phyloP scores from a whole-genome alignment of 2,329 filamentous ascomycete species.

The Talaromyces funiculosus region DNA sequence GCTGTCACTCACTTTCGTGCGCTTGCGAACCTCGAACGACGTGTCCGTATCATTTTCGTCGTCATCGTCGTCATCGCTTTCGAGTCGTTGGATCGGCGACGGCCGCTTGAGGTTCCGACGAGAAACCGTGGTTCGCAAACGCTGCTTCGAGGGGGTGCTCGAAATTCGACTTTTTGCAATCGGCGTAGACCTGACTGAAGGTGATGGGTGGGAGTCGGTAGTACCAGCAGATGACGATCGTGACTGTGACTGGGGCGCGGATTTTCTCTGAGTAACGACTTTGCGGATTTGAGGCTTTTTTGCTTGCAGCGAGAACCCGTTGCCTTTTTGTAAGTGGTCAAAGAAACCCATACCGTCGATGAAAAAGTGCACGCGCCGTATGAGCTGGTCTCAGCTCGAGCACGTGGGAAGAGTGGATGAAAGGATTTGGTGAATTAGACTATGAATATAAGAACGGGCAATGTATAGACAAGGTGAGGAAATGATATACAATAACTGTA shows the following conservation, averaged over 20 bases:
- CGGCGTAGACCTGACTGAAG: not conserved
- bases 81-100: constrained; percentile 35
- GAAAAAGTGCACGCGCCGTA: not conserved
- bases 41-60: constrained; percentile 38
- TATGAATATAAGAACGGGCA: constrained; percentile 15
- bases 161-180: constrained; percentile 20
- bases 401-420: constrained; percentile 9
- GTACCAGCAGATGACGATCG: constrained; percentile 22
- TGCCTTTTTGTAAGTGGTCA: constrained; percentile 42
- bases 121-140: constrained; percentile 25
- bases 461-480: constrained; percentile 9
- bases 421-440: constrained; percentile 8
- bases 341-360: constrained; percentile 37
- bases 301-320: constrained; percentile 36
- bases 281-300: constrained; percentile 40
- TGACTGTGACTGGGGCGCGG: constrained; percentile 25
- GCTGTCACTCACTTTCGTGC: constrained; percentile 35
- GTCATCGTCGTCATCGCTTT: constrained; percentile 39
- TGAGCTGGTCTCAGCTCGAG: not conserved
- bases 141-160: constrained; percentile 23
- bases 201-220: constrained; percentile 15
- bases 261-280: constrained; percentile 32
- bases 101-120: constrained; percentile 31
- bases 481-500: constrained; percentile 18
- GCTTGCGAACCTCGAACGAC: constrained; percentile 40